A percentile compares a stretch with the other conserved stretches of the same genome.
Evolutionary conservation across 2,329 filamentous ascomycete genomes (phyloP).

Genomic region (Amphichorda felina): DNA sequence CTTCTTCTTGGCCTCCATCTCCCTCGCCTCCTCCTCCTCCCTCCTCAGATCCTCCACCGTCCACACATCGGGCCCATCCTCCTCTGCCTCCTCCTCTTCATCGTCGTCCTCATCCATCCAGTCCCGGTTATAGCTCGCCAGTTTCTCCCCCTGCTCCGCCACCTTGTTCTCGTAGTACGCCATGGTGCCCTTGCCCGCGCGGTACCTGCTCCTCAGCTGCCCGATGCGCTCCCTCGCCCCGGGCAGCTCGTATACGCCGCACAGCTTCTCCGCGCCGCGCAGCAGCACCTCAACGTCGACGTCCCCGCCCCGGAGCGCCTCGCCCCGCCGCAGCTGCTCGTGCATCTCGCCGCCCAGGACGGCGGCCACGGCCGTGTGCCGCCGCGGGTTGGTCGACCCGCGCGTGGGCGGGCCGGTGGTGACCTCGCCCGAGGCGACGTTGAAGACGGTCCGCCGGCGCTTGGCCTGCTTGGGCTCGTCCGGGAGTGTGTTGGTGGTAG

Average conservation of each 20-base stretch:
- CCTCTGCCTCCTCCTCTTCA: constrained; percentile 38
- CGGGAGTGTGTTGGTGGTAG: constrained; percentile 13
- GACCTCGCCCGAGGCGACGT: constrained; percentile 50
- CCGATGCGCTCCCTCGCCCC: constrained; percentile 70
- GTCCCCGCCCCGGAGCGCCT: constrained; percentile 39
- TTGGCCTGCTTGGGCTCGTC: constrained; percentile 18
- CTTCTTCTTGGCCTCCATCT: constrained; percentile 43
- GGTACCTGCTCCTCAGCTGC: constrained; percentile 57
- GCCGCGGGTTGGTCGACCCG: constrained; percentile 41
- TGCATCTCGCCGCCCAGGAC: constrained; percentile 83
- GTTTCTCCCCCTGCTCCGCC: constrained; percentile 58
- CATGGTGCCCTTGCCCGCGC: constrained; percentile 60
- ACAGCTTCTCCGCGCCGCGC: constrained; percentile 79
- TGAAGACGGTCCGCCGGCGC: constrained; percentile 54
- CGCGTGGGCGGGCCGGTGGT: constrained; percentile 38
- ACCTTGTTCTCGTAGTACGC: constrained; percentile 73
- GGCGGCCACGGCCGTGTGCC: constrained; percentile 77
- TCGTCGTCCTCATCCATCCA: constrained; percentile 43
- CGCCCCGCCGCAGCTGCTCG: constrained; percentile 56
- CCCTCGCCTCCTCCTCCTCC: constrained; percentile 55
- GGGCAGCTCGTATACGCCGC: constrained; percentile 72
- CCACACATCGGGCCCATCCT: constrained; percentile 36
- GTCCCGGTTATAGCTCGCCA: constrained; percentile 59
- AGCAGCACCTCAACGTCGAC: constrained; percentile 81
- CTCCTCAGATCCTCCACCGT: constrained; percentile 57